phyloP scores from a whole-genome alignment of 2,329 filamentous ascomycete genomes.

The Colletotrichum nymphaeae region DNA sequence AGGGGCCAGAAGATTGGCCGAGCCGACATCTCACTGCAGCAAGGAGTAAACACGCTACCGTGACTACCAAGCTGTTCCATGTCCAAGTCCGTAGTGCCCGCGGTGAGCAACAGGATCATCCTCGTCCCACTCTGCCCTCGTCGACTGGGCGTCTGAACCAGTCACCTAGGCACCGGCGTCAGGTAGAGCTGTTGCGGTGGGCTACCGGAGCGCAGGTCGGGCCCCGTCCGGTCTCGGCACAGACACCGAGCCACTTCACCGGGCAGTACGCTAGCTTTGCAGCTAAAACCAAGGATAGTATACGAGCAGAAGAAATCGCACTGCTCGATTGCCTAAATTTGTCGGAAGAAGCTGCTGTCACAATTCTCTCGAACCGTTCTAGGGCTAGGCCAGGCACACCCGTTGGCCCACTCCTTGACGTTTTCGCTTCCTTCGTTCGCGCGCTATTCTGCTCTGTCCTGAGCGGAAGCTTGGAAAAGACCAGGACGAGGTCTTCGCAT shows the following conservation, averaged over 20 bases:
- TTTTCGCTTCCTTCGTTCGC: not conserved
- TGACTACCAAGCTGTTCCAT: conserved; percentile 1
- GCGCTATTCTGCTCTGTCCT: conserved; percentile 7
- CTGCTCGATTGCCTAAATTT: not conserved
- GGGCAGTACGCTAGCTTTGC: conserved; percentile 27
- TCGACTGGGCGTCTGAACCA: conserved; percentile 26
- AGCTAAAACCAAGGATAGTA: conserved; percentile 24
- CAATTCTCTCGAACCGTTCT: conserved; percentile 13
- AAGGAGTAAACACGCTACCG: not conserved
- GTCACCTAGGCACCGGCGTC: conserved; percentile 25
- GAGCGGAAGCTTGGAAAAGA: not conserved
- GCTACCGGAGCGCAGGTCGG: conserved; percentile 12
- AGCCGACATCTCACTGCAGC: conserved; percentile 9
- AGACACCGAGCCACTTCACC: conserved; percentile 25
- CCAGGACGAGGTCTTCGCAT: not conserved
- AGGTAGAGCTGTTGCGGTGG: conserved; percentile 21
- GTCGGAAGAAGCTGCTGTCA: not conserved
- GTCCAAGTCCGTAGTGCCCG: not conserved
- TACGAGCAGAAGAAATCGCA: not conserved
- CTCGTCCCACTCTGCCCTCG: conserved; percentile 9
- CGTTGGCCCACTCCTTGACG: not conserved
- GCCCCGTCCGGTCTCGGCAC: conserved; percentile 33
- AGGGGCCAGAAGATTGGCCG: conserved; percentile 29
- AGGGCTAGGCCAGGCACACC: conserved; percentile 18
- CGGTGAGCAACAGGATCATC: conserved; percentile 9